Conservation (phyloP, 495 filamentous ascomycete genomes). For the Penicillium silybi region DNA sequence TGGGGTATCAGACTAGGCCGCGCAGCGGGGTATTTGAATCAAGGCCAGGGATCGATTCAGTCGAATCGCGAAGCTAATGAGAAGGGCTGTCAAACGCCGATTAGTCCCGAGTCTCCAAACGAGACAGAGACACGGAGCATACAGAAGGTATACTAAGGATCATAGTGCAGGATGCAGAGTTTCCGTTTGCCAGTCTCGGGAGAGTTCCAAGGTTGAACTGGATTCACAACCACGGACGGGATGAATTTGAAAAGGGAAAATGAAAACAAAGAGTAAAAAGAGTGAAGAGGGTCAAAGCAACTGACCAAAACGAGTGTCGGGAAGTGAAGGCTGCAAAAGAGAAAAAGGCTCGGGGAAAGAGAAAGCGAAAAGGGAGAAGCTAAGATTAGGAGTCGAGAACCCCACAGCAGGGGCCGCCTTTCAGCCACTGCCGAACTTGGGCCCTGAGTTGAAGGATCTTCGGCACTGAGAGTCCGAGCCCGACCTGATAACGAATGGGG, state of each 20-base stretch:
- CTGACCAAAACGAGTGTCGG: conserved; percentile 7
- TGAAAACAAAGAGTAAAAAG: conserved; percentile 8
- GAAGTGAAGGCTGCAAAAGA: neutral
- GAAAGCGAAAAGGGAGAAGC: conserved; percentile 2
- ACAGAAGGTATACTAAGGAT: conserved; percentile 14
- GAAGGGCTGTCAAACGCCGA: conserved; percentile 15
- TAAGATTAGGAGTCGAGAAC: conserved; percentile 1
- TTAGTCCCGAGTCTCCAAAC: conserved; percentile 17
- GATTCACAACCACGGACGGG: neutral
- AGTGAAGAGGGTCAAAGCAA: conserved; percentile 1
- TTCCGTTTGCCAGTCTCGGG: conserved; percentile 12
- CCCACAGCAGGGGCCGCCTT: neutral
- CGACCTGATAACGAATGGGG: no score
- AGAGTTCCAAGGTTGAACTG: neutral
- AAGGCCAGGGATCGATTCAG: conserved; percentile 13
- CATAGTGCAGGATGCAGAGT: conserved; percentile 13
- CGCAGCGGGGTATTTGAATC: conserved; percentile 20
- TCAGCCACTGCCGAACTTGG: neutral
- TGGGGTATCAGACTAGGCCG: conserved; percentile 12
- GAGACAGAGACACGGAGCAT: neutral
- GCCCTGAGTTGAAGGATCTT: no score
- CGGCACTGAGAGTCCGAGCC: no score
- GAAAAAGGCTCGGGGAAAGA: neutral
- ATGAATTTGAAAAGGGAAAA: neutral
- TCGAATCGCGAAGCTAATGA: conserved; percentile 15